Conservation (phyloP, 768 basidiomycete genomes). For the Paxillus ammoniavirescens region DNA sequence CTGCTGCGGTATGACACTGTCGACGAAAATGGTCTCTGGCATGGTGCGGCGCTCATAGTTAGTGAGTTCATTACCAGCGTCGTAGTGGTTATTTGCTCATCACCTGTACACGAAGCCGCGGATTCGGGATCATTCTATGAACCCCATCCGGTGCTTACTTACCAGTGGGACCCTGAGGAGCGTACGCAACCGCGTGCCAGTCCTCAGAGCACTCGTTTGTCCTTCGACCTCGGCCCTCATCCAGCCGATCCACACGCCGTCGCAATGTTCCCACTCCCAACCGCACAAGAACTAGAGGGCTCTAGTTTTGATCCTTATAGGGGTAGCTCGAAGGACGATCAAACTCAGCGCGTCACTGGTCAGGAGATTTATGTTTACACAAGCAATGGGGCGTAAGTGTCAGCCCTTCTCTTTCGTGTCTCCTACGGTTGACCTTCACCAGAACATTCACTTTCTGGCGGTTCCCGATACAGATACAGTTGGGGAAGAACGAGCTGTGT, state of each 20-base stretch:
- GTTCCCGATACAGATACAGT: constrained; percentile 81
- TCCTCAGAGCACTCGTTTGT: constrained; percentile 26
- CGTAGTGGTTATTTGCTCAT: constrained; percentile 1
- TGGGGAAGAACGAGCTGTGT: constrained; percentile 67
- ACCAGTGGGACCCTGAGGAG: constrained; percentile 70
- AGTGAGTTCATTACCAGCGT: constrained; percentile 50
- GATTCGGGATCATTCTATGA: constrained; percentile 79
- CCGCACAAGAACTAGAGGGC: not conserved
- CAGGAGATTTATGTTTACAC: constrained; percentile 73
- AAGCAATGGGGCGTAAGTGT: constrained; percentile 51
- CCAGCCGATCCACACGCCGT: constrained; percentile 71
- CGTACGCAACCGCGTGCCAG: constrained; percentile 13
- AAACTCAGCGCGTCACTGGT: constrained; percentile 48
- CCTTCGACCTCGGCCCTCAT: constrained; percentile 64
- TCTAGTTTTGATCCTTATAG: constrained; percentile 15
- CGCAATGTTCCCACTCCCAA: constrained; percentile 22
- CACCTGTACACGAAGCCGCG: constrained; percentile 45
- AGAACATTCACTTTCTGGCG: constrained; percentile 95
- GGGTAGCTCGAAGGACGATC: constrained; percentile 24
- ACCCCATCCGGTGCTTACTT: constrained; percentile 65
- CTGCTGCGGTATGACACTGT: constrained; percentile 89
- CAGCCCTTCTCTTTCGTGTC: not conserved
- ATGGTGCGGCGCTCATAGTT: constrained; percentile 86
- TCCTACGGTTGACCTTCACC: not conserved
- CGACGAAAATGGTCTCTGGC: constrained; percentile 75